Evolutionary conservation across 164 flowering plant genomes (phyloP), one percentile per base, ranked within the genome.

Genomic region (Aristolochia fimbriata): DNA sequence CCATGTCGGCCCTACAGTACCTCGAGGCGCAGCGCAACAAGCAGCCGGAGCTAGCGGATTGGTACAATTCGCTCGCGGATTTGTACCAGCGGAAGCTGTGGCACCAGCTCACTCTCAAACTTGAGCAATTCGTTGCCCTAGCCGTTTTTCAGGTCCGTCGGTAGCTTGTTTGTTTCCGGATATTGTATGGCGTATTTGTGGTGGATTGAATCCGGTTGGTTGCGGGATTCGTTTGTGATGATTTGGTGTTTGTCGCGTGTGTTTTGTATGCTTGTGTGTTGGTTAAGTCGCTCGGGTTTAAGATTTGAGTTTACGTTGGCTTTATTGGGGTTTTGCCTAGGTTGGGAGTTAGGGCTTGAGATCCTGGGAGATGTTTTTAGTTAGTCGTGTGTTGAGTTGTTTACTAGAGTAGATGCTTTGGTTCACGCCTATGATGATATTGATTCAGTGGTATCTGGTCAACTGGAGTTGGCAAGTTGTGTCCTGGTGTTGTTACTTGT

Each of bases 21-120:
- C 73, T 87, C 24, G 97, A 93, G 15, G 56, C 84, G 9, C 81
- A 78, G 51, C 83, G 97, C 1, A 77, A 64, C 70, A 62, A 76
- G 41, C 96, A 90, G 41, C 98, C 98, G 45, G 96, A 93, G 78
- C 93, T 87, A 0, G 73, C 77, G 4, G 97, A 90, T 13, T 90
- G 98, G 96, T 93, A 79, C 84, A 80, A 70, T 57, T 59, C 85
- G 25, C 77, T 93, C 12, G 88, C 81, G 53, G 97, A 93, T 86
- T 90, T 93, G 77, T 90, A 93, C 73, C 80, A 87, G 80, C 79
- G 62, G 73, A 93, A 93, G 86, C 91, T 90, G 9, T 93, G 98
- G 98, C 96, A 93, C 60, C 97, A 90, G 74, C 98, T 93, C 62
- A 84, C 98, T 33, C 80, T 76, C 65, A 87, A 88, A 78, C 92